Evolutionary conservation across 352 stramenopile species (phyloP).

Genomic region (Globisporangium echinulatum): DNA sequence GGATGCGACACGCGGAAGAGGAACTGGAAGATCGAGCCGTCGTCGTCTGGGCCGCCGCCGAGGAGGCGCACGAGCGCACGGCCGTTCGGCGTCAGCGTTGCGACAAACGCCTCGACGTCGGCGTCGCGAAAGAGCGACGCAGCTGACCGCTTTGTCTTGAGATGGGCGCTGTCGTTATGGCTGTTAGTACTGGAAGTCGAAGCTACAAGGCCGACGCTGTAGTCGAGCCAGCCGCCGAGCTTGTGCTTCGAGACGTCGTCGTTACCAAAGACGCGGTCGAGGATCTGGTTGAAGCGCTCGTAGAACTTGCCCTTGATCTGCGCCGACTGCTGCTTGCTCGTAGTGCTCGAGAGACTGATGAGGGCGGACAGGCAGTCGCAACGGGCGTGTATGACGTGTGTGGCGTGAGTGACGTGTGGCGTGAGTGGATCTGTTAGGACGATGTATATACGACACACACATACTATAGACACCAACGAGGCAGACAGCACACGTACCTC

Average conservation of each 20-base stretch:
- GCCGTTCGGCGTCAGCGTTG: constrained; percentile 36
- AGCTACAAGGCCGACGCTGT: constrained; percentile 42
- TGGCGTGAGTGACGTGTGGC: no score
- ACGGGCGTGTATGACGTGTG: neutral
- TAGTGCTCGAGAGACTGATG: constrained; percentile 30
- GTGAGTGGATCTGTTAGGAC: neutral
- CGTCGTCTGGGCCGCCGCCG: constrained; percentile 51
- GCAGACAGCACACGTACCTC: constrained; percentile 17
- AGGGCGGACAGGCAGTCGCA: neutral
- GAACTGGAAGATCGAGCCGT: constrained; percentile 75
- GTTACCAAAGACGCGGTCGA: constrained; percentile 72
- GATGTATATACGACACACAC: neutral
- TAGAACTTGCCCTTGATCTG: constrained; percentile 81
- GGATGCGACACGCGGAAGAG: constrained; percentile 70
- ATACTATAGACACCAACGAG: neutral
- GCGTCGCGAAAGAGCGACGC: constrained; percentile 31
- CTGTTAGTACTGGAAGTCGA: neutral
- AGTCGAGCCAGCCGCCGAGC: constrained; percentile 79
- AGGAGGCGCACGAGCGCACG: constrained; percentile 54
- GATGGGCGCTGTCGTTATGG: constrained; percentile 8
- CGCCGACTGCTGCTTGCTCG: constrained; percentile 68
- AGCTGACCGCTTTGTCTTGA: constrained; percentile 37
- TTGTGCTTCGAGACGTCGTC: constrained; percentile 75
- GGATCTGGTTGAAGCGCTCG: constrained; percentile 80
- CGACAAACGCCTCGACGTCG: constrained; percentile 52